Evolutionary conservation across 805 yeast genomes (phyloP), one percentile per base, ranked within the genome.

Genomic region (Ogataea methylovora): DNA sequence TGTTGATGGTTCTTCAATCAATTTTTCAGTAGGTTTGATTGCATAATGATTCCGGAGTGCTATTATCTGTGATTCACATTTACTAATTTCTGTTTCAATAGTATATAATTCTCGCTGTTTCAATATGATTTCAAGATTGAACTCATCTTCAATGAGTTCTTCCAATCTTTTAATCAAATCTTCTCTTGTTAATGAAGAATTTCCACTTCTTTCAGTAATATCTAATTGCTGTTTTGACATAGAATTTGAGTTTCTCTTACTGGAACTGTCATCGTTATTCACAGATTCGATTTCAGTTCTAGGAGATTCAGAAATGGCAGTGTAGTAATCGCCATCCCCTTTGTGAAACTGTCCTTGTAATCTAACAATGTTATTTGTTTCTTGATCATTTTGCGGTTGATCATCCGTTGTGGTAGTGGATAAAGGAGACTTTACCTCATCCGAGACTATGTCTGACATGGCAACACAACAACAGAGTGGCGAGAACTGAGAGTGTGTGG

Each of bases 91-190:
- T 27, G 65, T 64, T 34, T 73, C 69, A 1, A 76, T 61, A 15
- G 67, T 50, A 25, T 63, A 58, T 29, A 69, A 49, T 49, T 79
- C 84, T 37, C 70, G 65, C 52, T 77, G 80, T 35, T 74, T 77
- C 32, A 79, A 54, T 20, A 79, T 46, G 10, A 78, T 73, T 43
- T 78, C 84, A 29, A 77, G 48, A 48, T 78, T 79, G 14, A 78
- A 57, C 42, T 74, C 76, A 38, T 70, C 60, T 26, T 42, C 44
- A 3, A 44, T 42, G 13, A 33, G 60, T 51, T 29, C 66, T 49
- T 24, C 61, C 53, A 30, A 56, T 58, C 42, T 56, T 50, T 35
- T 32, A 8, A 22, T 30, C 3, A 30, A 19, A 11, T 30, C 26
- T 16, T 30, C 32, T 16, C 16, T 30, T 9, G 21, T 8, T 14